Base-by-base conservation (phyloP, 2,329 filamentous ascomycete genomes). In the Cladophialophora chaetospira region DNA sequence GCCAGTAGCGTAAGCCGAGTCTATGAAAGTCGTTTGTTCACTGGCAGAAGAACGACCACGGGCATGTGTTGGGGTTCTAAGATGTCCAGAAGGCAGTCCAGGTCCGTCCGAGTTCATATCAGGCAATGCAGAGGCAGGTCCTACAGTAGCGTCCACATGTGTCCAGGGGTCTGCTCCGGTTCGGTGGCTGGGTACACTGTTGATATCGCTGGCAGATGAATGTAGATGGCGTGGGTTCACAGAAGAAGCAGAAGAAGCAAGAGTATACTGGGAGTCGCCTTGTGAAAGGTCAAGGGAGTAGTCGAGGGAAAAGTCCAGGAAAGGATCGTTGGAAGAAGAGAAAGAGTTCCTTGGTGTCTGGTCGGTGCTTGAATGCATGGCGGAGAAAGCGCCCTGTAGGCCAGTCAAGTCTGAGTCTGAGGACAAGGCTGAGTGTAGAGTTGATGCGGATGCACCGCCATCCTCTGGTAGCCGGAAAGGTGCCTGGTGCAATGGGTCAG, bases 351-450 rank as follows among this genome's bases (percentile, higher is more conserved):
- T 40, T 11, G 53, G 36, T n/a, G 35, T 42, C 10, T 59, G 53
- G 29, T 57, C 57, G 44, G n/a, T 21, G 31, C 40, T 21, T 23
- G 53, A 47, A 19, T 28, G 10, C 44, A 62, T 56, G 35, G n/a
- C 56, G 40, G 49, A 35, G 33, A 59, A 57, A 40, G 46, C 43
- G 43, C 53, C 42, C 46, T 57, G 56, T 15, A 60, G 23, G n/a
- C 54, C 60, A 19, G 49, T 57, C 57, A 58, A 53, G 43, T 51
- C 60, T 54, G 53, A 31, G 31, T 57, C 55, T 47, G 57, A 46
- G 13, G 44, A 40, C 40, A 55, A 53, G 50, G 60, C 53, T 53
- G 60, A 51, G 35, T 51, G 48, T 8, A 51, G 25, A 15, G 23
- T 28, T 19, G 48, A 42, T 31, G 36, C 53, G 42, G 56, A 47